Evolutionary conservation across 139 green algal genomes (phyloP), one percentile per base, ranked within the genome.

Genomic region (Coccomyxa sp.): DNA sequence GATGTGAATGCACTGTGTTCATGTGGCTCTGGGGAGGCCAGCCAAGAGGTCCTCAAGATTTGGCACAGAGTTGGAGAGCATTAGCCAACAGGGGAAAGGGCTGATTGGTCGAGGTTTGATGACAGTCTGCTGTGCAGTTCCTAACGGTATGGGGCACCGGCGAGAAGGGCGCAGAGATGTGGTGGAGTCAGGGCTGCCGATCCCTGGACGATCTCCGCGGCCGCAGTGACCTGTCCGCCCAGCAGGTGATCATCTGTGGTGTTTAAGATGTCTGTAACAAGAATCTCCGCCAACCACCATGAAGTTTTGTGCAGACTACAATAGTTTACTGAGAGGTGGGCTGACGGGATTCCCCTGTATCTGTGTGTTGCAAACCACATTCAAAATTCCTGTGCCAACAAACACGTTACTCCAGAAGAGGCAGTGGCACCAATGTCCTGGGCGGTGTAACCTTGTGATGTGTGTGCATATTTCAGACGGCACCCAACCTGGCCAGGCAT

Each of bases 121-220:
- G 50, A 64, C 22, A 64, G 2, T 6, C 5, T 12, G 27, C 18
- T 75, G 34, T 75, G 70, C 70, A 75, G 54, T 85, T 87, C 50
- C n/a, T 55, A 31, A 39, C 75, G 73, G 75, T 87, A 24, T 87
- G 82, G 82, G 82, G 82, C 24, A 38, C 41, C 0, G 82, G 68
- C 29, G 14, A 31, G 2, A 31, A 12, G 18, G 78, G 55, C 12
- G 82, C 78, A 16, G 31, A 79, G 44, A 33, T 40, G 33, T 85
- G 82, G 82, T 80, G 76, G 29, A 35, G 24, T 2, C 29, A 50
- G 0, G 82, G 82, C 24, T 64, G 22, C 44, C 73, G 79, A 40
- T 55, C 75, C 5, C 50, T 84, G 68, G 78, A 81, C 0, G 79
- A 87, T 38, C 40, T 87, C 68, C 74, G 73, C 33, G 16, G 3